Evolutionary conservation across 192 early-diverging fungal species (phyloP).

Genomic region (Coemansia sp.): DNA sequence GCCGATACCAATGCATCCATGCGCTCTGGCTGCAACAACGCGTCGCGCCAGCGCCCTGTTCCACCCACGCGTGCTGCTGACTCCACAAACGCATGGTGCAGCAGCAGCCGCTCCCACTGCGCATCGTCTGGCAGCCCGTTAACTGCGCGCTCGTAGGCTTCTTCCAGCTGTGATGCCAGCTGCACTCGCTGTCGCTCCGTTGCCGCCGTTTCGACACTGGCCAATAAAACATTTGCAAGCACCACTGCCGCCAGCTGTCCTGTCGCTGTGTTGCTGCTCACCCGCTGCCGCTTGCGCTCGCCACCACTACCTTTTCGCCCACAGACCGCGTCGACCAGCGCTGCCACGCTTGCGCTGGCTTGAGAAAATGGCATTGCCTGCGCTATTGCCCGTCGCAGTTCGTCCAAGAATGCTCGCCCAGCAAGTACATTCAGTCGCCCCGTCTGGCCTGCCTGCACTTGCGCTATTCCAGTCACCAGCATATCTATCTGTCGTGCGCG

Average conservation of each 20-base stretch:
- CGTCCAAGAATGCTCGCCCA: constrained; percentile 16
- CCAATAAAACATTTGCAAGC: constrained; percentile 29
- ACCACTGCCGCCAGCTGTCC: background rate
- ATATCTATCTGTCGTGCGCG: constrained; percentile 35
- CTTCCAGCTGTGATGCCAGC: constrained; percentile 11
- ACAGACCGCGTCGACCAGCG: constrained; percentile 17
- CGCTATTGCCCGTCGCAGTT: constrained; percentile 18
- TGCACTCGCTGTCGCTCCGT: constrained; percentile 42
- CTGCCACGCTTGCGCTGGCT: constrained; percentile 7
- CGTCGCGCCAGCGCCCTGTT: constrained; percentile 33
- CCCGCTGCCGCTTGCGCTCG: constrained; percentile 29
- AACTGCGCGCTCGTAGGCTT: constrained; percentile 8
- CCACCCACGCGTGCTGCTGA: constrained; percentile 29
- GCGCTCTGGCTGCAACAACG: constrained; percentile 24
- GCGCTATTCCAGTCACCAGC: constrained; percentile 17
- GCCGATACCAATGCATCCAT: constrained; percentile 11
- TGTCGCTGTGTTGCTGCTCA: constrained; percentile 1
- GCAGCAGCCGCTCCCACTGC: constrained; percentile 33
- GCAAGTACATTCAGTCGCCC: constrained; percentile 16
- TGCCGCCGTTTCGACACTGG: constrained; percentile 19
- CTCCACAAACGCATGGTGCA: constrained; percentile 43
- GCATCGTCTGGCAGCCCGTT: constrained; percentile 3
- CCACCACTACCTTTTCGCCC: constrained; percentile 5
- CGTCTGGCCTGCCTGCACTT: constrained; percentile 2
- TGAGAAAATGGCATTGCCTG: constrained; percentile 49